A percentile compares a stretch with the other conserved stretches of the same genome.
Evolutionary conservation across 192 early-diverging fungal species (phyloP).

Genomic region (Coemansia sp.): DNA sequence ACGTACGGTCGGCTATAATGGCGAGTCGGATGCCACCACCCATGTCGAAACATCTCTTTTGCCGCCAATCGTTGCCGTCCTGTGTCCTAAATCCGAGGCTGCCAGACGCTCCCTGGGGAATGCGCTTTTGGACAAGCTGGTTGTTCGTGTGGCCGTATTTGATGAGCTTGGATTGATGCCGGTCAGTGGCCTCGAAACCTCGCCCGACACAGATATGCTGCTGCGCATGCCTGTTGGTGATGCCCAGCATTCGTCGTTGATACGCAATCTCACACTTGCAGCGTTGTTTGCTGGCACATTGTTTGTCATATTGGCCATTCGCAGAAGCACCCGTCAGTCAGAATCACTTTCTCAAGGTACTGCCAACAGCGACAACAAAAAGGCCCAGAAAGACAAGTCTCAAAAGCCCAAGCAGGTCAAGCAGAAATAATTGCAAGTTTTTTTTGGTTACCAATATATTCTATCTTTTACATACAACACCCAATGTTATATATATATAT

Average conservation of each 20-base stretch:
- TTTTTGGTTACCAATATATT: too few species aligned
- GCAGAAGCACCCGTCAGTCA: neutral
- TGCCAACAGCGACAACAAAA: too few species aligned
- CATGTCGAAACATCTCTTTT: slow-evolving; percentile 35
- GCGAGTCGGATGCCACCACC: slow-evolving; percentile 25
- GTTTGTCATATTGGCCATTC: neutral
- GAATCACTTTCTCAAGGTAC: too few species aligned
- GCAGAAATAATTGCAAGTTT: too few species aligned
- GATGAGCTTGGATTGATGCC: slow-evolving; percentile 34
- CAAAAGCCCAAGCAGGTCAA: too few species aligned
- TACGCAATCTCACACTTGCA: slow-evolving; percentile 20
- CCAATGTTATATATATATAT: too few species aligned
- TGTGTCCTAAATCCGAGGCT: slow-evolving; percentile 10
- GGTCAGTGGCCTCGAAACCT: slow-evolving; percentile 5
- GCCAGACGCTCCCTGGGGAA: neutral
- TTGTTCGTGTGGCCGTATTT: slow-evolving; percentile 26
- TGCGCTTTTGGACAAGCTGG: slow-evolving; percentile 7
- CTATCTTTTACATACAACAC: too few species aligned
- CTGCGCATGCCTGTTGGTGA: slow-evolving; percentile 38
- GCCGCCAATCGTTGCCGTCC: slow-evolving; percentile 26
- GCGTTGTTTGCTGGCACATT: slow-evolving; percentile 20
- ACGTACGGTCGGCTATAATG: slow-evolving; percentile 24
- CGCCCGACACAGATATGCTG: slow-evolving; percentile 33
- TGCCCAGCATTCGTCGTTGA: slow-evolving; percentile 3
- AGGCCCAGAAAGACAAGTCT: too few species aligned